Evolutionary conservation across 2,329 filamentous ascomycete species (phyloP).

Genomic region (Diaporthe sp.): DNA sequence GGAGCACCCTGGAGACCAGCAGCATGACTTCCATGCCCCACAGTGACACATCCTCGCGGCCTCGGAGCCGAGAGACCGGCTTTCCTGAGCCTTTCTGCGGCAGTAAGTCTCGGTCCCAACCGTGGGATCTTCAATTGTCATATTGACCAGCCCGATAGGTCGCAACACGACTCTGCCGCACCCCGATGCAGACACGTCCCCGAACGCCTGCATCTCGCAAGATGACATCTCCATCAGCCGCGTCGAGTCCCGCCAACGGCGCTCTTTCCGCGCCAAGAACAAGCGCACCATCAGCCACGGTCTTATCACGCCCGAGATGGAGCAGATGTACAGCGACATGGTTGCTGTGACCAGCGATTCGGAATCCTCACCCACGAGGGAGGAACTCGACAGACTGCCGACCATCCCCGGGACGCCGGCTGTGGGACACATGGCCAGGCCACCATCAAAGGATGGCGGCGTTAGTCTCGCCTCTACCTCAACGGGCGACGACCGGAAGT

Average conservation of each 20-base stretch:
- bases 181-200: slow-evolving; percentile 71
- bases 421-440: slow-evolving; percentile 44
- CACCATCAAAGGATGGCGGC: slow-evolving; percentile 54
- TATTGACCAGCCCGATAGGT: slow-evolving; percentile 48
- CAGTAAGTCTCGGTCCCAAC: slow-evolving; percentile 51
- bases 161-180: slow-evolving; percentile 74
- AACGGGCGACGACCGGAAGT: slow-evolving; percentile 46
- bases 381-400: slow-evolving; percentile 41
- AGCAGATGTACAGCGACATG: slow-evolving; percentile 51
- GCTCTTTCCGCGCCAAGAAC: slow-evolving; percentile 62
- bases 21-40: slow-evolving; percentile 39
- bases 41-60: slow-evolving; percentile 42
- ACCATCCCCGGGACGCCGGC: slow-evolving; percentile 37
- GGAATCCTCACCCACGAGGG: slow-evolving; percentile 39
- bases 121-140: not conserved
- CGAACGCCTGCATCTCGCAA: slow-evolving; percentile 69
- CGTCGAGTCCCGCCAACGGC: slow-evolving; percentile 59
- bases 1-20: slow-evolving; percentile 33
- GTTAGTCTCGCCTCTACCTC: slow-evolving; percentile 54
- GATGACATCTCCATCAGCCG: slow-evolving; percentile 64
- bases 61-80: slow-evolving; percentile 59
- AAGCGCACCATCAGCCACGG: slow-evolving; percentile 64
- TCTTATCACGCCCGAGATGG: slow-evolving; percentile 55
- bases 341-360: slow-evolving; percentile 45
- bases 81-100: slow-evolving; percentile 66